phyloP scores from a whole-genome alignment of 371 early-diverging fungal species.

The Nematocida homosporus region DNA sequence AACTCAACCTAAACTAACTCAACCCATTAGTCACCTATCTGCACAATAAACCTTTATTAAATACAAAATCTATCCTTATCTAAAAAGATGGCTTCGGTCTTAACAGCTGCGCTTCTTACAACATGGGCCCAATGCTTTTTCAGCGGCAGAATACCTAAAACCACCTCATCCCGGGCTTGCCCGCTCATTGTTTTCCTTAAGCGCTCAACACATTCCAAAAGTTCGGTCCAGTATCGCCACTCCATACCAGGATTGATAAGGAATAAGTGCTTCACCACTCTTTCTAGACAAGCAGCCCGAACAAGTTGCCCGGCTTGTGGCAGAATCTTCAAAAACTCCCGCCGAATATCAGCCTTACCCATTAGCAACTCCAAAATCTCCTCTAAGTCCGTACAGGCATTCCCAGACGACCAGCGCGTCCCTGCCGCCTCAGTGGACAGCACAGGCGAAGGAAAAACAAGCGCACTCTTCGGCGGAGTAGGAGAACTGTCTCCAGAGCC shows the following conservation, averaged over 20 bases:
- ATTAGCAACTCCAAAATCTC: neutral
- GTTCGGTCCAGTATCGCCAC: conserved; percentile 47
- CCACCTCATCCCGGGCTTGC: neutral
- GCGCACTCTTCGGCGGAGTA: neutral
- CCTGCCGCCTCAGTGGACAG: neutral
- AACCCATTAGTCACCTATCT: too few relatives aligned
- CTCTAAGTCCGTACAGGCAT: conserved; percentile 31
- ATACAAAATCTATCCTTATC: neutral
- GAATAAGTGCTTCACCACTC: neutral
- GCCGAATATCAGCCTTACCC: neutral
- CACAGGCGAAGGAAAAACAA: conserved; percentile 47
- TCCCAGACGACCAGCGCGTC: neutral
- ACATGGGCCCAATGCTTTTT: conserved; percentile 44
- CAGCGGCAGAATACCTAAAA: neutral
- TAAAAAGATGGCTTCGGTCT: neutral
- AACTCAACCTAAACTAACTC: too few relatives aligned
- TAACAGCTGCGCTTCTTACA: conserved; percentile 19
- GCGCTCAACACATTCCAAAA: conserved; percentile 2
- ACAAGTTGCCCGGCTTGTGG: neutral
- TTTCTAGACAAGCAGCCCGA: neutral
- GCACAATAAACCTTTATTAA: too few relatives aligned
- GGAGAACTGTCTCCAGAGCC: too few relatives aligned
- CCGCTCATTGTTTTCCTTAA: neutral
- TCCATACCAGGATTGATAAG: conserved; percentile 33
- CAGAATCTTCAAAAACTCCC: neutral